These are phyloP conservation scores for Allomyces javanicus DNA, from an alignment of 192 early-diverging fungal genomes.

Conservation along the genomic window DNA sequence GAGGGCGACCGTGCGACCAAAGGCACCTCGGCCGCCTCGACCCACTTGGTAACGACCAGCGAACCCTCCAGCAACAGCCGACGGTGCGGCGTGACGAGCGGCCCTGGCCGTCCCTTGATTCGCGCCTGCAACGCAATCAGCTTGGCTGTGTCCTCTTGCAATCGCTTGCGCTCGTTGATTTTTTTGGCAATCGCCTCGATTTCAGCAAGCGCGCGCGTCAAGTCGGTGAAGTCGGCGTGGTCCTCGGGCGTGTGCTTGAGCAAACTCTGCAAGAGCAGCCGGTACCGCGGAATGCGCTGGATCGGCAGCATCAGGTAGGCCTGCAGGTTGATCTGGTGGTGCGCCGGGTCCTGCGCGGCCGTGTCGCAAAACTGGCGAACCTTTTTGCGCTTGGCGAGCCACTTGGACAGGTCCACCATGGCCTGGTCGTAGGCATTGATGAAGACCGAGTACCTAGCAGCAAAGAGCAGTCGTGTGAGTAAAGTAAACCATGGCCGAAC, in stretches of 20 bases:
- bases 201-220: constrained; percentile 40
- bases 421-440: constrained; percentile 70
- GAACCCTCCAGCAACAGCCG: constrained; percentile 25
- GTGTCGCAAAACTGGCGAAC: constrained; percentile 5
- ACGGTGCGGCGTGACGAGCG: constrained; percentile 28
- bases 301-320: constrained; percentile 76
- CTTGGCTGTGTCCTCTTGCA: constrained; percentile 21
- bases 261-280: constrained; percentile 64
- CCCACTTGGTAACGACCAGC: constrained; percentile 2
- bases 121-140: constrained; percentile 1
- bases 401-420: constrained; percentile 32
- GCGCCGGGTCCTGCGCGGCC: constrained; percentile 27
- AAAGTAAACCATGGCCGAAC: too few species aligned
- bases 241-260: constrained; percentile 46
- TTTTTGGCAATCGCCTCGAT: constrained; percentile 47
- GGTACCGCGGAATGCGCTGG: constrained; percentile 86
- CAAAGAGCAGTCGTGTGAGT: too few species aligned
- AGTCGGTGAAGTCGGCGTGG: constrained; percentile 53
- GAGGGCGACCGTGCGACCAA: too few species aligned
- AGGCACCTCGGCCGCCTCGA: too few species aligned
- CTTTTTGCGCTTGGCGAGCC: constrained; percentile 16
- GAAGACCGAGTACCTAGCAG: constrained; percentile 53
- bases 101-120: constrained; percentile 6
- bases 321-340: constrained; percentile 62
- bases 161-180: constrained; percentile 72